Base-by-base conservation (phyloP, 805 yeast species). In the Spathaspora passalidarum region DNA sequence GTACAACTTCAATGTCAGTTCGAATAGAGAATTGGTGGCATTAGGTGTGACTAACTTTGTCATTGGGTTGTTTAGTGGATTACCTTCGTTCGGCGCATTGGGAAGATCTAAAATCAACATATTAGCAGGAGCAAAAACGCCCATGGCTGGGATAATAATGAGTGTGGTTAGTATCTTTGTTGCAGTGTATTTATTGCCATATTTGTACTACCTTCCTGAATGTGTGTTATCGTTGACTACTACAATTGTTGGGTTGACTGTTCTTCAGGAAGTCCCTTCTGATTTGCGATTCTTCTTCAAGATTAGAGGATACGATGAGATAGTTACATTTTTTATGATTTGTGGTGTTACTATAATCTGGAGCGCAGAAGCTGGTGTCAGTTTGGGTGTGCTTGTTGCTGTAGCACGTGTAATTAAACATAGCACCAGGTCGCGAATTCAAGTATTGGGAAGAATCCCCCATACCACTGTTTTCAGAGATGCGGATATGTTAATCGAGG, bases 341-440 rank as follows among this genome's bases (percentile, higher is more conserved):
- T 59, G 67, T 49, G 20, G 38, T 11, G 48, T 63, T 19, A 62
- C 70, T 6, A 48, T 69, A 21, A 52, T 61, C 43, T 68, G 73
- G 73, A 60, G 69, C 36, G 68, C 70, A 9, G 64, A 68, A 46
- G 63, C 69, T 4, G 76, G 75, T 5, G 65, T 70, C 1, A 46
- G 61, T 2, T 43, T 68, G 17, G 76, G 76, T 0, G 56, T 66
- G 7, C 53, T 62, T 14, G 50, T 70, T 20, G 69, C 75, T 0
- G 59, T 69, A 17, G 53, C 66, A 9, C 47, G 71, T 14, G 56
- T 68, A 13, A 78, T 90, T 23, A 85, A 80, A 52, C 88, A 88
- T 59, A 83, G 96, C 1, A 82, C 96, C 0, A 73, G 78, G 46
- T 90, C 96, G 1, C 74, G 96, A 51, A 88, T 90, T 49, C 96